A percentile compares a stretch with the other conserved stretches of the same genome.
Conservation (phyloP, 495 filamentous ascomycete species). For the Corynascus novoguineensis region DNA sequence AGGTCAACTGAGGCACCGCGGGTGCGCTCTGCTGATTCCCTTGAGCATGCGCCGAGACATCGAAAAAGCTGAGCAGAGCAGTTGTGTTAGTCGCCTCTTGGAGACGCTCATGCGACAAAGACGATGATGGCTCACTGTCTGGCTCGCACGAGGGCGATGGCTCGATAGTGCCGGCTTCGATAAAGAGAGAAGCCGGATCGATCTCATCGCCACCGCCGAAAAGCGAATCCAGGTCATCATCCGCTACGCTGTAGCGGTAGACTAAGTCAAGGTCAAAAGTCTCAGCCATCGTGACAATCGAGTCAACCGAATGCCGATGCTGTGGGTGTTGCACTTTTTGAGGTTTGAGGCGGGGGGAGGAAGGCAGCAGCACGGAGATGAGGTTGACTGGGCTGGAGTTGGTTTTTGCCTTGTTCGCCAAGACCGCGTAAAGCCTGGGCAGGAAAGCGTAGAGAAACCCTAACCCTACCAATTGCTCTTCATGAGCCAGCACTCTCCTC, state of each 20-base stretch:
- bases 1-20: neutral
- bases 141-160: neutral
- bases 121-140: slow-evolving; percentile 12
- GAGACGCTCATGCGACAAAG: slow-evolving; percentile 3
- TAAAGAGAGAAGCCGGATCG: slow-evolving; percentile 23
- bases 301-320: neutral
- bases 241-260: neutral
- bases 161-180: slow-evolving; percentile 13
- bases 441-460: no score
- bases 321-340: neutral
- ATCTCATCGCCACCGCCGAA: slow-evolving; percentile 20
- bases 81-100: slow-evolving; percentile 14
- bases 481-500: no score
- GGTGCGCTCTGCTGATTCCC: neutral
- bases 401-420: neutral
- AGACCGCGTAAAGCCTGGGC: neutral
- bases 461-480: neutral
- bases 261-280: neutral
- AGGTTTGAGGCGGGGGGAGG: neutral
- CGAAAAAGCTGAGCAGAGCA: slow-evolving; percentile 10
- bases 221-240: slow-evolving; percentile 22
- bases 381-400: neutral
- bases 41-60: neutral
- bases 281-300: slow-evolving; percentile 7
- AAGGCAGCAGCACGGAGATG: neutral